Percentiles rank a stretch among this genome's conserved stretches.
Evolutionary conservation across 192 early-diverging fungal species (phyloP).

Genomic region (Umbelopsis isabellina): DNA sequence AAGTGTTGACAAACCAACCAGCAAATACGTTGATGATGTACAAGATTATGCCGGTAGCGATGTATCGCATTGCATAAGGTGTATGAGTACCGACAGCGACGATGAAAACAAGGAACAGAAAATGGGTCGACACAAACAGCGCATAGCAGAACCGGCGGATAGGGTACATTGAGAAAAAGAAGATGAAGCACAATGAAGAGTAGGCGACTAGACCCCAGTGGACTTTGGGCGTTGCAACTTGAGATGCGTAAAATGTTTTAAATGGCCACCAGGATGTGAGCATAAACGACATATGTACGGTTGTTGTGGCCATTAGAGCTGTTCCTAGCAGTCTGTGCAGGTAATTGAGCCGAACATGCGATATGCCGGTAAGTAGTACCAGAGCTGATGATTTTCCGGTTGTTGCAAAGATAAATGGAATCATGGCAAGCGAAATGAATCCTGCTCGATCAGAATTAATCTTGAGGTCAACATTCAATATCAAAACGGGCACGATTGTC

Average conservation of each 20-base stretch:
- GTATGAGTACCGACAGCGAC: conserved; percentile 54
- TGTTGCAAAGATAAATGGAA: conserved; percentile 53
- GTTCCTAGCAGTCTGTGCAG: conserved; percentile 48
- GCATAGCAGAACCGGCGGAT: conserved; percentile 50
- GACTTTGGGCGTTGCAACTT: conserved; percentile 42
- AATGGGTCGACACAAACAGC: conserved; percentile 52
- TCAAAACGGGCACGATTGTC: conserved; percentile 35
- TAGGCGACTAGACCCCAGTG: conserved; percentile 52
- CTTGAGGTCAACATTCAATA: conserved; percentile 39
- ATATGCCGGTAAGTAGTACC: conserved; percentile 47
- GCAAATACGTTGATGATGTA: conserved; percentile 48
- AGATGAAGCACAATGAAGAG: conserved; percentile 48
- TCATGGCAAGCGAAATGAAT: conserved; percentile 46
- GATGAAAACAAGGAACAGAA: conserved; percentile 47
- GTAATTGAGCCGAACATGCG: conserved; percentile 47
- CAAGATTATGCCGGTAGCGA: conserved; percentile 44
- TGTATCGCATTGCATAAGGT: conserved; percentile 59
- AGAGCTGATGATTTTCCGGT: conserved; percentile 55
- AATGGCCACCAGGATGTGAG: conserved; percentile 43
- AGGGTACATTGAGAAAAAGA: conserved; percentile 50
- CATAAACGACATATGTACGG: conserved; percentile 54
- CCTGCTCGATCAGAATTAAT: conserved; percentile 57
- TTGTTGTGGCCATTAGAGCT: conserved; percentile 39
- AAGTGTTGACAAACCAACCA: conserved; percentile 48
- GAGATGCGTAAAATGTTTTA: conserved; percentile 21